Conservation (phyloP, 148 eudicot genomes). For the Dianthus caryophyllus region DNA sequence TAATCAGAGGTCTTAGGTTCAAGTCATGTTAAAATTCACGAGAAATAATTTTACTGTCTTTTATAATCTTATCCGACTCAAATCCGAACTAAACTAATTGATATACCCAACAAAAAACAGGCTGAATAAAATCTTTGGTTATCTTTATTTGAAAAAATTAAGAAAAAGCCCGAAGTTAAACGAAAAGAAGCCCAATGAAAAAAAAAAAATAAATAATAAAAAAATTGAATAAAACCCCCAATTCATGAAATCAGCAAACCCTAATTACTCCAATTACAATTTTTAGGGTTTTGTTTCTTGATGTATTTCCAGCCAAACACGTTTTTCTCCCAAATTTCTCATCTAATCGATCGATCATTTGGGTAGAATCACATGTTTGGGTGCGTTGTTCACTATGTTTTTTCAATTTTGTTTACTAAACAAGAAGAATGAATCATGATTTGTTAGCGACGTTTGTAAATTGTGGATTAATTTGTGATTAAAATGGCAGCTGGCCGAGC, state of each 20-base stretch:
- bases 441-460: too few species aligned
- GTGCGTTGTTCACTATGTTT: background rate
- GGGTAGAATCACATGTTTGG: background rate
- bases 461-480: background rate
- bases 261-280: background rate
- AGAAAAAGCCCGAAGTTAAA: background rate
- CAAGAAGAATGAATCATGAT: background rate
- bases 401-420: background rate
- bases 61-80: too few species aligned
- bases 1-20: too few species aligned
- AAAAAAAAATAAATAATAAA: too few species aligned
- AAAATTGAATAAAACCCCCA: too few species aligned
- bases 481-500: constrained; percentile 46
- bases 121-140: too few species aligned
- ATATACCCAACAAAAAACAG: too few species aligned
- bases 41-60: too few species aligned
- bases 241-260: background rate
- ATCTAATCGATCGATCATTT: background rate
- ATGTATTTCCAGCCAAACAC: background rate
- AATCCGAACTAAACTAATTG: too few species aligned
- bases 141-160: too few species aligned
- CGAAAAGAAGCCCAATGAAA: too few species aligned
- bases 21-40: too few species aligned
- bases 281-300: background rate
- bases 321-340: background rate